Evolutionary conservation across 306 rosid genomes (phyloP).

Genomic region (Lagenaria siceraria): DNA sequence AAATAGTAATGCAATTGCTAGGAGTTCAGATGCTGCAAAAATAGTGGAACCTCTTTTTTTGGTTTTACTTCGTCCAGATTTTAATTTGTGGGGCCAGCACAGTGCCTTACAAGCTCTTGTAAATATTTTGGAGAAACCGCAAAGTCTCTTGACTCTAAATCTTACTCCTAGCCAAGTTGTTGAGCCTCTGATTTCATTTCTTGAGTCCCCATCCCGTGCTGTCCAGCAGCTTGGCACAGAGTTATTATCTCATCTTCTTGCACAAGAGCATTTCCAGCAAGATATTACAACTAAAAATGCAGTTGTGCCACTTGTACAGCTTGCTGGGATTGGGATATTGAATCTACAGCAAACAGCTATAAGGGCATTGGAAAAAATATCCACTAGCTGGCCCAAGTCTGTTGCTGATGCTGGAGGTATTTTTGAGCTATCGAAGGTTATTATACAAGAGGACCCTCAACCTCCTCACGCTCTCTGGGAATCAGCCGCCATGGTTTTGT

Average conservation of each 20-base stretch:
- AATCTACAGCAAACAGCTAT: conserved; percentile 89
- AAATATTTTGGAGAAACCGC: conserved; percentile 96
- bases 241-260: conserved; percentile 86
- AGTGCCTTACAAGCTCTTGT: conserved; percentile 97
- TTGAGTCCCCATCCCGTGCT: conserved; percentile 88
- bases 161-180: conserved; percentile 96
- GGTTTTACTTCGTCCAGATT: conserved; percentile 71
- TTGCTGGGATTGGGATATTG: conserved; percentile 94
- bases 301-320: conserved; percentile 92
- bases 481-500: conserved; percentile 90
- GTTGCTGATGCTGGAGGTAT: conserved; percentile 97
- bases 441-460: conserved; percentile 92
- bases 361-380: conserved; percentile 79
- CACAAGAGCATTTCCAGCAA: conserved; percentile 92
- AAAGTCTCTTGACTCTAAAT: conserved; percentile 76
- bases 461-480: conserved; percentile 93
- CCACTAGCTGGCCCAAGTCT: conserved; percentile 88
- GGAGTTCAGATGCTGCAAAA: conserved; percentile 81
- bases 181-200: conserved; percentile 78
- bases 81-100: conserved; percentile 94
- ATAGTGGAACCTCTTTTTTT: conserved; percentile 91
- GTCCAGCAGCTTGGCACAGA: conserved; percentile 99
- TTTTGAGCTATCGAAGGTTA: conserved; percentile 89
- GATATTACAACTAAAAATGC: conserved; percentile 91
- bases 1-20: conserved; percentile 78